Base-by-base conservation (phyloP, 2,329 filamentous ascomycete genomes). In the Rhinocladiella mackenziei region DNA sequence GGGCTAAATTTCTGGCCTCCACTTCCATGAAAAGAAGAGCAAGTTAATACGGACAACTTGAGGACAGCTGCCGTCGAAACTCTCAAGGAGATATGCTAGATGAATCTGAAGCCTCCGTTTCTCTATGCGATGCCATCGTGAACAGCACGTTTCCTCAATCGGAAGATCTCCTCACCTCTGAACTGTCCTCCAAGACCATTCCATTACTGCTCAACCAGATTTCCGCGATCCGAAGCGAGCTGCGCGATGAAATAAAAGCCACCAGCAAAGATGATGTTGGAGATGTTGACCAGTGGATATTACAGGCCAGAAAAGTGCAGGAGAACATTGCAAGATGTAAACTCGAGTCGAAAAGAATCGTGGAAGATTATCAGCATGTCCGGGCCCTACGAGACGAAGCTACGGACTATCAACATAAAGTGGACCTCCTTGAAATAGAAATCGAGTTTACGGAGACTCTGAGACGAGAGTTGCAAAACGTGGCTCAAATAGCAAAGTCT, bases 271-370 rank as follows among this genome's bases (percentile, higher is more conserved):
- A 88, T 54, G 84, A 81, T 13, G 84, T 83, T 44, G 78, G 82
- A 28, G 84, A 94, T 58, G 84, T 95, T 38, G 84, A 88, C 60
- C 78, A 82, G 39, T 97, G 91, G 91, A 86, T 94, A 44, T 70
- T 75, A 39, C 87, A 92, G 63, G 88, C 89, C 35, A 87, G 87
- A 65, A 80, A 83, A 39, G 77, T 96, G 5, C 87, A 94, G 63
- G 78, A 83, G 50, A 91, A 96, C 60, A 91, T 96, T 54, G 80
- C 86, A 58, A 78, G 80, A 34, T 91, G 88, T 17, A 83, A 87
- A 58, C 76, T 78, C 11, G 81, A 89, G 25, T 89, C 91, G 15
- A 82, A 82, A 58, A 81, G 89, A 45, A 94, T 97, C 46, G 77
- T 91, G 4, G 77, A 81, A 32, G 79, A 88, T 58, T 83, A 89